Evolutionary conservation across 2,329 filamentous ascomycete genomes (phyloP), one percentile per base, ranked within the genome.

Genomic region (Cytospora leucostoma): DNA sequence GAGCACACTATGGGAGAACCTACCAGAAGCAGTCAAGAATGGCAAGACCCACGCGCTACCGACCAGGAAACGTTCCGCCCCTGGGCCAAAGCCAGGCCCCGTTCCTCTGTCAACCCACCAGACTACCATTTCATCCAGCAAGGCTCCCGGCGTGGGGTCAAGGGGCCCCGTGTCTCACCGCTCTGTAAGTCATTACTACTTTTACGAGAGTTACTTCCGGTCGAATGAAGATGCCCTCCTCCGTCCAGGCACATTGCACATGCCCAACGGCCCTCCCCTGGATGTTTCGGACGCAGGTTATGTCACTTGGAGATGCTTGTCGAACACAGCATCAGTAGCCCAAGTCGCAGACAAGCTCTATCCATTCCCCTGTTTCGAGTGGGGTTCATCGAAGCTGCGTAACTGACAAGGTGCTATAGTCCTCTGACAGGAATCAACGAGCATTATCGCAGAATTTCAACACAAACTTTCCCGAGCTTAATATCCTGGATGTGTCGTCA

Each of bases 1-100:
- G 34, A 85, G 87, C 72, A 82, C 82, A 56, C 82, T 97, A 8
- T 97, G 98, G 73, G 91, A 95, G 65, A 87, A 93, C 71, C 77
- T 98, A 1, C 92, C 93, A 1, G 88, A 90, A 57, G 84, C 84
- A 62, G 79, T 96, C 38, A 88, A 88, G 69, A 84, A 77, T 62
- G 75, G 71, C 56, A 78, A 75, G 63, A 70, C 72, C 52, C 77
- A 73, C 53, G 72, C 75, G 17, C 69, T 72, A 32, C 75, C 75
- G 59, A 82, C 78, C 12, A 86, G 83, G 71, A 88, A 88, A 72
- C 80, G 86, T 40, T 79, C 84, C 3, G 84, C 84, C 0, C 80
- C 84, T 12, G 78, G 78, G 19, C 67, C 76, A 17, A 77, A 75
- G 57, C 66, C 74, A n/a, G 69, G 71, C 15, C 64, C 73, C 33